These are phyloP conservation scores for Aegilops sharonensis DNA, from an alignment of 176 grass and related monocot species.

Conservation along the genomic window DNA sequence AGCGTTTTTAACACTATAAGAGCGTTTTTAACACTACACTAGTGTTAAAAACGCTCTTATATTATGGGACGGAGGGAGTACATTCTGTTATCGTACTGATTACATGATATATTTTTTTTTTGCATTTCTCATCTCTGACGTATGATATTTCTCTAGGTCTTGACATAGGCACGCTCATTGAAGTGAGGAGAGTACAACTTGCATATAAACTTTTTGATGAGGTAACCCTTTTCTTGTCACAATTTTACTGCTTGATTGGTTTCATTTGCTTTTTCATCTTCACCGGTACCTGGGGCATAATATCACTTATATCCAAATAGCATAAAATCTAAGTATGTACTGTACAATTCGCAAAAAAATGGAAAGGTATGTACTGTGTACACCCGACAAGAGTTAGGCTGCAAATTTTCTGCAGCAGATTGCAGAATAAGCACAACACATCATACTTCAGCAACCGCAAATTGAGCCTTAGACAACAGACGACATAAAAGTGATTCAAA, in stretches of 20 bases:
- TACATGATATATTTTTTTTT: conserved; percentile 14
- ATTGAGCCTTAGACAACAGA: background rate
- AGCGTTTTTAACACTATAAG: too few species aligned
- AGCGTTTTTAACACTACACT: too few species aligned
- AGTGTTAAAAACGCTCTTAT: too few species aligned
- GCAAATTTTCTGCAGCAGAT: background rate
- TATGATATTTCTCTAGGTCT: conserved; percentile 58
- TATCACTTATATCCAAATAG: conserved; percentile 18
- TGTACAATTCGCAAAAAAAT: background rate
- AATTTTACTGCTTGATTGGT: conserved; percentile 13
- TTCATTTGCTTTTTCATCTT: conserved; percentile 16
- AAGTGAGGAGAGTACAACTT: conserved; percentile 75
- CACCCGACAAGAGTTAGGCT: background rate
- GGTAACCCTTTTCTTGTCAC: conserved; percentile 41
- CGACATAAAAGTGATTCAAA: background rate
- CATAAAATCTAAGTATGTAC: conserved; percentile 13
- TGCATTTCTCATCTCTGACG: conserved; percentile 7
- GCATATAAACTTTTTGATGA: conserved; percentile 91
- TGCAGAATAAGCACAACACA: too few species aligned
- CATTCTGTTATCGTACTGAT: conserved; percentile 26
- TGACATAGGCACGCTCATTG: conserved; percentile 63
- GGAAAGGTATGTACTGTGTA: background rate
- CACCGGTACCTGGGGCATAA: background rate
- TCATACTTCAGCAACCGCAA: background rate
- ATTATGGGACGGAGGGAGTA: background rate